A percentile compares a stretch with the other conserved stretches of the same genome.
phyloP scores from a whole-genome alignment of 345 rosid genomes.

The Gossypium anomalum region DNA sequence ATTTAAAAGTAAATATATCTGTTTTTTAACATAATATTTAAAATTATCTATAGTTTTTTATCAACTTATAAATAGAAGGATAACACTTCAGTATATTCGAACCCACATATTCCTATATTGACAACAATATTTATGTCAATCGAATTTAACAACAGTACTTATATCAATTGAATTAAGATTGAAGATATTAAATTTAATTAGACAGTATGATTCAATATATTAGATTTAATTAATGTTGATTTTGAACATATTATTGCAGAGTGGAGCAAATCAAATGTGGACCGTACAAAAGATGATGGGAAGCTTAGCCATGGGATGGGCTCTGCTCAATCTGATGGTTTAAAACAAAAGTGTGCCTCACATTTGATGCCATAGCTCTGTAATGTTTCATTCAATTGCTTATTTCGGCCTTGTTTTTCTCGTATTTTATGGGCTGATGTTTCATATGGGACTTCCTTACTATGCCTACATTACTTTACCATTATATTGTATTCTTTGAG shows the following conservation, averaged over 20 bases:
- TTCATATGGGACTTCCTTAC: constrained; percentile 7
- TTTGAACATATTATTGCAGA: constrained; percentile 33
- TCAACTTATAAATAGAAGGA: rapidly evolving
- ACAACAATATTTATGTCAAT: rapidly evolving
- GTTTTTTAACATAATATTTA: no score
- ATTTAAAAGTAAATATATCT: no score
- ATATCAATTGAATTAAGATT: rapidly evolving
- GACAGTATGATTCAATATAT: not conserved
- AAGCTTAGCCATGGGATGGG: constrained; percentile 34
- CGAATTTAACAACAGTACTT: rapidly evolving
- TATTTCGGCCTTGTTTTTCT: not conserved
- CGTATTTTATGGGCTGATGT: constrained; percentile 22
- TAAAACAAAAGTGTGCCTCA: not conserved
- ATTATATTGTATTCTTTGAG: constrained; percentile 36
- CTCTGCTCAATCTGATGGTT: constrained; percentile 29
- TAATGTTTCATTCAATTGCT: not conserved
- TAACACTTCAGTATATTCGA: rapidly evolving
- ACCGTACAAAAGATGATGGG: constrained; percentile 27
- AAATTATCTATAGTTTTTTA: rapidly evolving
- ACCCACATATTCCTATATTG: rapidly evolving
- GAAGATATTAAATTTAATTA: no score
- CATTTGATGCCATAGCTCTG: not conserved
- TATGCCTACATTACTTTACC: constrained; percentile 2
- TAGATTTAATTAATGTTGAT: not conserved
- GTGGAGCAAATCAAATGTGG: constrained; percentile 39